Evolutionary conservation across 176 grass and related monocot species (phyloP), one percentile per base, ranked within the genome.

Genomic region (Leersia perrieri): DNA sequence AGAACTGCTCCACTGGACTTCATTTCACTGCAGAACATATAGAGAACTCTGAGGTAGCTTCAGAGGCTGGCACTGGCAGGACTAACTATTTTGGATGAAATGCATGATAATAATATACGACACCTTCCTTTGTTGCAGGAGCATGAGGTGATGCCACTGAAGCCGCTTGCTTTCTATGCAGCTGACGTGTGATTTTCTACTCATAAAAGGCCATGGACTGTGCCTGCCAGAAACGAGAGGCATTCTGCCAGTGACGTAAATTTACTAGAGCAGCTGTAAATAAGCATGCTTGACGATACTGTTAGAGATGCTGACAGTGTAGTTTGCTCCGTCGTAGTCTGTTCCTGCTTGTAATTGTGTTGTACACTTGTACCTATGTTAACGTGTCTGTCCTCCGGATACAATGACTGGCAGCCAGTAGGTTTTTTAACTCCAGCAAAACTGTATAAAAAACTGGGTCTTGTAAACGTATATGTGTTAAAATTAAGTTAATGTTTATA

Each of bases 1-100:
- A 84, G 69, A 90, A 92, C 55, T 98, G 95, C 73, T 98, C 95
- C 36, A 95, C 95, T 11, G 95, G 95, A 45, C 90, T 98, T 44
- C 79, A 92, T 84, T 98, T 93, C 34, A 86, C 88, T 51, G 55
- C 49, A 0, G 88, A 87, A 33, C 79, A 65, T 78, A 34, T 87
- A 74, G 74, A 88, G 36, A 87, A 87, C 80, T 60, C 86, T 3
- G 86, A 98, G 95, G 92, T 95, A 79, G 44, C n/a, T 70, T 64
- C 42, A 35, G 38, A 71, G 15, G 12, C 42, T 42, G 33, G 9
- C 22, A 33, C 15, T 55, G 12, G 33, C 15, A 63, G 12, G 33
- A 83, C 12, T 33, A 10, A 64, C n/a, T 49, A 45, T 63, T 55
- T 38, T 26, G 27, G 42, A 30, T 6, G 20, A 63, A 3, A n/a